Conservation (phyloP, 2,329 filamentous ascomycete genomes). For the Phyllosticta capitalensis region DNA sequence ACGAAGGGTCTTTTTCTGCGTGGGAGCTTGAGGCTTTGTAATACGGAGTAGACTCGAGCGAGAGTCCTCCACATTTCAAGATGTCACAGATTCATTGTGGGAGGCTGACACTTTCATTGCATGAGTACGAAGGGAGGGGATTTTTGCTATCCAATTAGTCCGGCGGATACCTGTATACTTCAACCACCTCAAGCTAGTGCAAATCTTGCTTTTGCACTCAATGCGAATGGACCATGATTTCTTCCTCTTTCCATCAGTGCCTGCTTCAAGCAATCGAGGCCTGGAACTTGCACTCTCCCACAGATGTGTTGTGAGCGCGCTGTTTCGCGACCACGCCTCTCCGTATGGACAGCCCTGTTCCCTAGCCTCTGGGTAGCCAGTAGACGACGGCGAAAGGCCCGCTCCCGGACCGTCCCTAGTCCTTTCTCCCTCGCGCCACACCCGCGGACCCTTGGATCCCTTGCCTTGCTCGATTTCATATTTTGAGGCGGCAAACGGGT, state of each 20-base stretch:
- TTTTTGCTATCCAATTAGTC: background rate
- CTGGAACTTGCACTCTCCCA: background rate
- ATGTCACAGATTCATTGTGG: background rate
- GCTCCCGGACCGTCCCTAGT: background rate
- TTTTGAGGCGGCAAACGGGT: no score
- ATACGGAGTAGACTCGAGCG: background rate
- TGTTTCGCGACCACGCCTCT: background rate
- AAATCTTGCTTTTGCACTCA: no score
- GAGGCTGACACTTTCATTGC: background rate
- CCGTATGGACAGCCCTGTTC: background rate
- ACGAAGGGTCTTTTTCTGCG: background rate
- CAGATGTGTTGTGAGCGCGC: background rate
- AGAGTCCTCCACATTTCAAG: background rate
- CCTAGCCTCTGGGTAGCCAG: background rate
- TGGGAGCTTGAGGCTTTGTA: background rate
- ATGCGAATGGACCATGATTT: no score
- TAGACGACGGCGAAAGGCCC: background rate
- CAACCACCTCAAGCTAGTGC: no score
- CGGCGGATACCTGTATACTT: background rate
- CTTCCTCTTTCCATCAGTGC: no score
- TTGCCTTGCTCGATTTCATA: no score
- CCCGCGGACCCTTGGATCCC: no score
- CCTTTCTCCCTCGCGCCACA: background rate
- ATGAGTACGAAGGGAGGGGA: background rate
- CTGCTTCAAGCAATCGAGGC: background rate